Evolutionary conservation across 1,284 basidiomycete genomes (phyloP).

Genomic region (Trichosporon sp.): DNA sequence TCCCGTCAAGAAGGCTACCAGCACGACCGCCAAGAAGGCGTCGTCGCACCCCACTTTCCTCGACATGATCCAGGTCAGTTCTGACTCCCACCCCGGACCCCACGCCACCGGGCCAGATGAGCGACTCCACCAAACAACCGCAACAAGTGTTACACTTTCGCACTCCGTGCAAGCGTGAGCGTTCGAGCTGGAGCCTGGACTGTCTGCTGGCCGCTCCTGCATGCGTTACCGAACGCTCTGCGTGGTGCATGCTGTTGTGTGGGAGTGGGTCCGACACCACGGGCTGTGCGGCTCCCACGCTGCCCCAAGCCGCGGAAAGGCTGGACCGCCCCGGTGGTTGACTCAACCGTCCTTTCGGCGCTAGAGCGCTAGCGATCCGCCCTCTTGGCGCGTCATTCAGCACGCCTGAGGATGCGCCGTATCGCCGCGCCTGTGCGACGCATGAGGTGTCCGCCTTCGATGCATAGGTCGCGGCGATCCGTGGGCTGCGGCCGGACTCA

Average conservation of each 20-base stretch:
- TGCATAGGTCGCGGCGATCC: constrained; percentile 16
- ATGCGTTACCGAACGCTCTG: constrained; percentile 4
- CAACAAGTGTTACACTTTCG: neutral
- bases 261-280: neutral
- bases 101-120: constrained; percentile 1
- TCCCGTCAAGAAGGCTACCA: constrained; percentile 30
- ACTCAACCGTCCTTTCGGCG: constrained; percentile 14
- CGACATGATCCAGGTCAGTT: constrained; percentile 58
- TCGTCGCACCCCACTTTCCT: constrained; percentile 57
- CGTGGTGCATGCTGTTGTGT: neutral
- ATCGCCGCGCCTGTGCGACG: neutral
- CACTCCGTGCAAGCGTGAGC: neutral
- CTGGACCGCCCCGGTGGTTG: constrained; percentile 5
- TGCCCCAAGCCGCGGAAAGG: constrained; percentile 11
- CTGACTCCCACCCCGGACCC: constrained; percentile 18
- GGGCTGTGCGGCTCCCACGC: constrained; percentile 12
- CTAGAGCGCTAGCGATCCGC: neutral
- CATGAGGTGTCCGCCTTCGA: neutral
- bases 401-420: neutral
- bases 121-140: neutral
- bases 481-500: constrained; percentile 10
- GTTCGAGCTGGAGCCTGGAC: neutral
- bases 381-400: neutral
- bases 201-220: neutral
- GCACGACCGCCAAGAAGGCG: constrained; percentile 42